Evolutionary conservation across 2,329 filamentous ascomycete species (phyloP), one percentile per base, ranked within the genome.

Genomic region (Cadophora sp.): DNA sequence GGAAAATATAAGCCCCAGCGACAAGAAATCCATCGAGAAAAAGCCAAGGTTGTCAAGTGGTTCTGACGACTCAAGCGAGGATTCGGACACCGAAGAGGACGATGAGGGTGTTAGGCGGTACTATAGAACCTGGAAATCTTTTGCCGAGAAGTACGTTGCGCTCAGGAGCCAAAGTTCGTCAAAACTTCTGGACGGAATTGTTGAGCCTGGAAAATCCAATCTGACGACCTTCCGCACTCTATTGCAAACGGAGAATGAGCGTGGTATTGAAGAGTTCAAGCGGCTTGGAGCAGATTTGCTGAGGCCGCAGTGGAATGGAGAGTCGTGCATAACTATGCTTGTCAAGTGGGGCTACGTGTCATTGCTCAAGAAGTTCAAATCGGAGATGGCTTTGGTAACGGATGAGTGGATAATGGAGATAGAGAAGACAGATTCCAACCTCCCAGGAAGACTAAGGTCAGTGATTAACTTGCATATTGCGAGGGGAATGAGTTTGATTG

Each of bases 261-360:
- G 20, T 43, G 67, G 55, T 18, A 64, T 68, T 24, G 59, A 59
- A 33, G 55, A 60, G n/a, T 55, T 65, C 43, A 39, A 61, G 30
- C 9, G 43, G 14, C 16, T 55, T 20, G 65, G 50, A 6, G 61
- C 61, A 18, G 50, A 63, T 47, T 14, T 63, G 13, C 50, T 65
- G 18, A 59, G 24, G 8, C 62, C 63, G 24, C 30, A 33, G 2
- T 47, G 24, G 43, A 41, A 65, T 41, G 58, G 58, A 11, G 41
- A 59, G 45, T 53, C 58, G 18, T 64, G 48, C 41, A 30, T 68
- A n/a, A 58, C 60, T 8, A 24, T 65, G 7, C 20, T 71, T 27
- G 67, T 60, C 4, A 55, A 55, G 22, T 66, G 41, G n/a, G 70
- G 70, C 3, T 62, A 69, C 36, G 64, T 59, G 5, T 59, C 62